Evolutionary conservation across 2,329 filamentous ascomycete genomes (phyloP), one percentile per base, ranked within the genome.

Genomic region (Colletotrichum salicis): DNA sequence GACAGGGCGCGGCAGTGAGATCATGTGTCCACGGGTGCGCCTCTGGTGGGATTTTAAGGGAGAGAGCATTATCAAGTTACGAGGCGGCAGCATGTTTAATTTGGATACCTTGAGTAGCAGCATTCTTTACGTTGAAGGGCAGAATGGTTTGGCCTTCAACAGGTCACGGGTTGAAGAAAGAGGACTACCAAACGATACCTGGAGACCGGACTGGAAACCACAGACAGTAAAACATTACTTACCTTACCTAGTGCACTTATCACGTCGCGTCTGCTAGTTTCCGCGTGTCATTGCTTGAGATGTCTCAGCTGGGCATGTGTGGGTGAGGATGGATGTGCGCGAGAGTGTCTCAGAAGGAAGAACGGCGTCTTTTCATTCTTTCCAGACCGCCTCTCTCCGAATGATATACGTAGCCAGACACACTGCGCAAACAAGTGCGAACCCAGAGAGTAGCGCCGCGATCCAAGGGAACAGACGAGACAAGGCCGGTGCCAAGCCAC

Each of bases 1-100:
- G 80, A 80, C 70, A 77, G 82, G 73, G 72, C 73, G 22, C 71
- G 70, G 27, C 24, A 54, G 24, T 67, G 41, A 64, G 45, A 37
- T 27, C 19, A 19, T 48, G 41, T n/a, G 15, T 48, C 15, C 7
- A 2, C 19, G 6, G 19, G 15, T 48, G 19, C 10, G 19, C 8
- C 7, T 48, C 15, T 48, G 15, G 8, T 48, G 33, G 27, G 5
- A 2, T 19, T 11, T 10, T 15, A 1, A n/a, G 1, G 15, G 5
- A 5, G 12, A 37, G 19, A 45, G 55, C 27, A 48, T 11, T 19
- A 60, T 59, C 60, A 37, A 24, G 19, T 31, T 55, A 33, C 33
- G 52, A 52, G 45, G 52, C 37, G 58, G 35, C 15, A 37, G 62
- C 57, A 65, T 61, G 29, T 69, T 64, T 73, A 37, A 54, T 67